phyloP scores from a whole-genome alignment of 2,329 filamentous ascomycete species.

The Phyllosticta citribraziliensis region DNA sequence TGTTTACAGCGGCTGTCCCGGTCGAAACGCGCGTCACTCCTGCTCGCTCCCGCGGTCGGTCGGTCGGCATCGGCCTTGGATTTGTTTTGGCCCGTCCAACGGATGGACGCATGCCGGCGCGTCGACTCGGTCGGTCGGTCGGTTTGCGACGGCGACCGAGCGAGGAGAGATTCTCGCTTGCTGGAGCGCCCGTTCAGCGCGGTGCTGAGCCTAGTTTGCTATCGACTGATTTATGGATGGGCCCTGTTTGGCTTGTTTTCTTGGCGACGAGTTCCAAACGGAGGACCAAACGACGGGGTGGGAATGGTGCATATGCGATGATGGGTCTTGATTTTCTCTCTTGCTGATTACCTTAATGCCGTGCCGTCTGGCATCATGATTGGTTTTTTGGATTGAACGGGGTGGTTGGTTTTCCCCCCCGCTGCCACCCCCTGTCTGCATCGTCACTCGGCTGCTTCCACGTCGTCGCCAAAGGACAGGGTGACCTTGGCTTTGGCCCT shows the following conservation, averaged over 20 bases:
- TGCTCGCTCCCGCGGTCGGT: background rate
- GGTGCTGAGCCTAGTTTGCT: background rate
- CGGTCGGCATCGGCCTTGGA: background rate
- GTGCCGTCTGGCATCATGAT: background rate
- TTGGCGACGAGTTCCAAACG: background rate
- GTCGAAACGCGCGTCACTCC: background rate
- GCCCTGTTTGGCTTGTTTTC: background rate
- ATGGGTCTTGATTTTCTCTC: background rate
- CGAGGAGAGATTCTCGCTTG: background rate
- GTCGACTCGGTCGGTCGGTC: too few species aligned
- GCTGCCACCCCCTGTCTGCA: background rate
- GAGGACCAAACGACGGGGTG: background rate
- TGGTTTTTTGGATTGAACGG: background rate
- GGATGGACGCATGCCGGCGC: background rate
- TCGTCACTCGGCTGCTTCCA: background rate
- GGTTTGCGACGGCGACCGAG: background rate
- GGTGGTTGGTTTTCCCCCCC: background rate
- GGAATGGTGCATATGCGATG: background rate
- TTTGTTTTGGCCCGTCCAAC: background rate
- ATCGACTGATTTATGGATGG: background rate
- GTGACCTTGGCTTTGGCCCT: conserved; percentile 25
- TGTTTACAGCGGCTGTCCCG: background rate
- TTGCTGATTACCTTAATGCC: background rate
- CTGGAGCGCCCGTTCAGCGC: background rate
- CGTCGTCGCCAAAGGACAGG: conserved; percentile 25